Evolutionary conservation across 495 filamentous ascomycete species (phyloP), one percentile per base, ranked within the genome.

Genomic region (Parathielavia hyrcaniae): DNA sequence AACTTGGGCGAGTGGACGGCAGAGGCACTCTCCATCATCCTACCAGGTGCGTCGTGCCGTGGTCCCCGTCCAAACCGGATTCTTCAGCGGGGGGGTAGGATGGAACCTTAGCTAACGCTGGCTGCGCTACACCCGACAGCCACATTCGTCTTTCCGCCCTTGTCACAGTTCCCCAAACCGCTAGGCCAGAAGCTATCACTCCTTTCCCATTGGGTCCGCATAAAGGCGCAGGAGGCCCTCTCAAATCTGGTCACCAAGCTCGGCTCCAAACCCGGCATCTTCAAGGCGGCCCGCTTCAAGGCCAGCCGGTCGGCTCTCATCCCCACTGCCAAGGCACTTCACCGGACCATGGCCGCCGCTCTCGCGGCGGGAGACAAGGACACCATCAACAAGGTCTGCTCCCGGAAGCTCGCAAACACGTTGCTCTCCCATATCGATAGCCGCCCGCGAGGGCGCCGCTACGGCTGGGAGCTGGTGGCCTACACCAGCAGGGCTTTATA

Each of bases 291-390:
- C 11, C 48, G 13, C 2, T 67, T 72, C 61, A 76, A 75, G 59
- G 58, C 76, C 36, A 66, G 77, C 12, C 72, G 71, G 13, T 61
- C 69, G 34, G 53, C 69, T 36, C 70, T 78, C 26, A 73, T 76
- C 14, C 72, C 76, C 17, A 74, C 73, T 11, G 86, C 84, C 14
- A 73, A 79, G 52, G 75, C 75, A 0, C 71, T 93, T 13, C 86
- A 95, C 66, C 61, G 73, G 22, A 66, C 76, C 59, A 88, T 95
- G 84, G 86, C 88, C 63, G 79, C 78, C 55, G 84, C 86, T 10
- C 80, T 92, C 56, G 89, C 90, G 32, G 59, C 69, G 13, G 88
- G 84, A 58, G 82, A 91, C 69, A 70, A 75, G 44, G 56, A 68
- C 5, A 77, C 76, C 14, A 64, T 95, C 16, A 75, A 76, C 46